Conservation (phyloP, 202 grass and related monocot species). For the Musa balbisiana region DNA sequence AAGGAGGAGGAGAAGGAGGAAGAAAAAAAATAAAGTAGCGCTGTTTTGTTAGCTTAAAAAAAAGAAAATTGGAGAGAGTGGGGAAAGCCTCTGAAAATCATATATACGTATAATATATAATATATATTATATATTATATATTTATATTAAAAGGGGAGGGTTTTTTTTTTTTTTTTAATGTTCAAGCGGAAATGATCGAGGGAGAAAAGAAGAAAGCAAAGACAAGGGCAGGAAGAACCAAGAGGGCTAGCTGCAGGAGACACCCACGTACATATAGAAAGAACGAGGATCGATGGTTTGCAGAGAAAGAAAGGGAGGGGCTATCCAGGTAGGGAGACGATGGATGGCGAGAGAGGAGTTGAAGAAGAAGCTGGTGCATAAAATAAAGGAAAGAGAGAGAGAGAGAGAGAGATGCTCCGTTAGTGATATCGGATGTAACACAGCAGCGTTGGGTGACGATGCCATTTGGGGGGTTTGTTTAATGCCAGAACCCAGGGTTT, state of each 20-base stretch:
- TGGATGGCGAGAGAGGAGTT: background rate
- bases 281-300: background rate
- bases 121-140: too few species aligned
- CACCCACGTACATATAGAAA: background rate
- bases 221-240: background rate
- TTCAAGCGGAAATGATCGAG: background rate
- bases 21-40: background rate
- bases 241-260: background rate
- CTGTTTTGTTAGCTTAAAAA: background rate
- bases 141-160: background rate
- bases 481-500: background rate
- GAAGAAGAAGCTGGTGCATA: too few species aligned
- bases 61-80: background rate
- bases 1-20: background rate
- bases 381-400: too few species aligned
- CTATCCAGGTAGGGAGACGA: background rate
- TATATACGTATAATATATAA: too few species aligned
- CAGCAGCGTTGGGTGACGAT: background rate
- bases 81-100: too few species aligned
- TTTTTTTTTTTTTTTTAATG: background rate
- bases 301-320: background rate
- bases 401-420: background rate
- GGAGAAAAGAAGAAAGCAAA: background rate
- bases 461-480: background rate
- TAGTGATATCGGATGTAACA: background rate